Conservation (phyloP, 495 filamentous ascomycete genomes). For the Xylona heveae region DNA sequence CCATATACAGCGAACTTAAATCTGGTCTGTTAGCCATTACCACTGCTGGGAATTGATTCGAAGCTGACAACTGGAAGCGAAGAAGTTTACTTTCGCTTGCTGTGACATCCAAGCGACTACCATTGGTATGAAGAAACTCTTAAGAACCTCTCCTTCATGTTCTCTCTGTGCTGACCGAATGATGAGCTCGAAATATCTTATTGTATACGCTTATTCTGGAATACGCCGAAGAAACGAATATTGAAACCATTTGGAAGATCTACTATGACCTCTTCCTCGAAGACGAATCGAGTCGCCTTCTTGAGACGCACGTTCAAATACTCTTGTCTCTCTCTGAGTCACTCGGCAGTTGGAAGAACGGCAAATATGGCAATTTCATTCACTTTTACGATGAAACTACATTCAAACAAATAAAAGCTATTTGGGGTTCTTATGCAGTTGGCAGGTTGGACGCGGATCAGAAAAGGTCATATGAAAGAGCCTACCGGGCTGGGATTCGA, state of each 20-base stretch:
- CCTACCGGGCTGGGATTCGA: conserved; percentile 4
- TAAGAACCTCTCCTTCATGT: background rate
- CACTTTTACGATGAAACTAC: conserved; percentile 13
- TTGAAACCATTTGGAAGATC: conserved; percentile 25
- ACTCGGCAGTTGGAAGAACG: conserved; percentile 11
- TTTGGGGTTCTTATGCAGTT: conserved; percentile 9
- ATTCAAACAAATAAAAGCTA: conserved; percentile 8
- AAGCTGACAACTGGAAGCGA: conserved; percentile 2
- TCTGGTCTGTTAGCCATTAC: conserved; percentile 5
- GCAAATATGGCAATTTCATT: conserved; percentile 10
- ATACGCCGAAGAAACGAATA: conserved; percentile 8
- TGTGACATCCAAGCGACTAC: conserved; percentile 26
- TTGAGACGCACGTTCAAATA: conserved; percentile 18
- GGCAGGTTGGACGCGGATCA: background rate
- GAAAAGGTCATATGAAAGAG: background rate
- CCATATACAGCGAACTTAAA: conserved; percentile 14
- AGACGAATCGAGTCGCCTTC: conserved; percentile 13
- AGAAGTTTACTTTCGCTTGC: conserved; percentile 20
- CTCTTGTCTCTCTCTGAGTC: conserved; percentile 15
- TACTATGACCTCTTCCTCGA: conserved; percentile 30
- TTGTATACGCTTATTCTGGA: conserved; percentile 24
- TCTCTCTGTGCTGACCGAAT: background rate
- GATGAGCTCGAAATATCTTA: conserved; percentile 27
- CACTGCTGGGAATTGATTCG: conserved; percentile 5
- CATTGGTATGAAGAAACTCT: conserved; percentile 25